Evolutionary conservation across 345 rosid genomes (phyloP).

Genomic region (Zanthoxylum bungeanum): DNA sequence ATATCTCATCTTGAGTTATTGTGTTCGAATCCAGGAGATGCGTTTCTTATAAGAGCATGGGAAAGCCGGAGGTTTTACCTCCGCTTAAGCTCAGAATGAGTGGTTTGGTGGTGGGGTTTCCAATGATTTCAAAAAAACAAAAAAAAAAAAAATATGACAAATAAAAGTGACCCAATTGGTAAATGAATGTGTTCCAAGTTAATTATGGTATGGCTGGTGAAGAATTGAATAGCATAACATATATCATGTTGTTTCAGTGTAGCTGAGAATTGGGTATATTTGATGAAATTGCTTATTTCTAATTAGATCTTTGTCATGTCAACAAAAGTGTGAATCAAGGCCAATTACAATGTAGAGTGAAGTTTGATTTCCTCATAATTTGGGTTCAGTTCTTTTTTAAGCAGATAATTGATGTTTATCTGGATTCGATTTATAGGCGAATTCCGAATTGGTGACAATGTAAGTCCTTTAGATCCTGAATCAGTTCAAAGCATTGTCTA

Average conservation of each 20-base stretch:
- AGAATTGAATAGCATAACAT: neutral
- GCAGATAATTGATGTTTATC: neutral
- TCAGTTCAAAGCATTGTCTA: slow-evolving; percentile 58
- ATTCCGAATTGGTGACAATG: slow-evolving; percentile 45
- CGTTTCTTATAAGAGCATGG: too few relatives aligned
- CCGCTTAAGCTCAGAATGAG: too few relatives aligned
- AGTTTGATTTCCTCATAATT: too few relatives aligned
- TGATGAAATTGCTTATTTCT: neutral
- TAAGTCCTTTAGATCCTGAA: slow-evolving; percentile 45
- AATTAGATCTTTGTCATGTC: neutral
- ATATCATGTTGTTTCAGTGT: neutral
- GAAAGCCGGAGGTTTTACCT: too few relatives aligned
- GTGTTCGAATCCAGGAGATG: too few relatives aligned
- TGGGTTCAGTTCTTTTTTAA: neutral
- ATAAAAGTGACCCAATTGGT: neutral
- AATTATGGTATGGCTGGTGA: neutral
- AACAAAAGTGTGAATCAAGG: neutral
- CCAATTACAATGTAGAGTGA: neutral
- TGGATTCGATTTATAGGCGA: slow-evolving; percentile 43
- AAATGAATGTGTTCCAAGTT: neutral
- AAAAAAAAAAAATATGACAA: neutral
- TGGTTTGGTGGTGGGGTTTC: too few relatives aligned
- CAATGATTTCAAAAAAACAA: too few relatives aligned
- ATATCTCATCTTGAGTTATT: too few relatives aligned
- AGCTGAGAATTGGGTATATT: neutral